Conservation (phyloP, 2,329 filamentous ascomycete species). For the Ceratocystis albifundus region DNA sequence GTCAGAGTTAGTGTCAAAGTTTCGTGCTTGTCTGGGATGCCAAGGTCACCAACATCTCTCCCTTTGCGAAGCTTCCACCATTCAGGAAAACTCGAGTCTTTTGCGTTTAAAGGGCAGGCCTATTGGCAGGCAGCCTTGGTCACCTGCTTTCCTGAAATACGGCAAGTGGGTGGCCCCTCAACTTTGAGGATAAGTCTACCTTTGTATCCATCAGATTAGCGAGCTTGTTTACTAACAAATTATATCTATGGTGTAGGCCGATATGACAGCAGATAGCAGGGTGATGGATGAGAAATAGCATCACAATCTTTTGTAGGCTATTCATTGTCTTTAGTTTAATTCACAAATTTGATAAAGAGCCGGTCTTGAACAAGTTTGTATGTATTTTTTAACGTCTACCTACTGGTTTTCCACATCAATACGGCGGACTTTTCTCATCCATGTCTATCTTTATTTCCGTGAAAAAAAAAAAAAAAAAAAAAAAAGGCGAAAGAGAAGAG, state of each 20-base stretch:
- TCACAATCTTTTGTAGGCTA: too few relatives aligned
- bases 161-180: conserved; percentile 13
- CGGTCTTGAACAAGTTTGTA: too few relatives aligned
- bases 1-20: conserved; percentile 80
- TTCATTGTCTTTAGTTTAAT: too few relatives aligned
- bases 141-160: conserved; percentile 6
- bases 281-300: neutral
- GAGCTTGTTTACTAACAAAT: neutral
- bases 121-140: neutral
- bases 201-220: neutral
- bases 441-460: too few relatives aligned
- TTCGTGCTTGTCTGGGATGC: conserved; percentile 66
- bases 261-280: neutral
- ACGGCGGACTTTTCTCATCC: too few relatives aligned
- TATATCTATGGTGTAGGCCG: neutral
- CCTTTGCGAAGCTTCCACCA: neutral
- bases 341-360: too few relatives aligned
- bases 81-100: neutral
- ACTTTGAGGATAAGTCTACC: conserved; percentile 14
- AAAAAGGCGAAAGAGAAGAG: too few relatives aligned
- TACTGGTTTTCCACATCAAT: too few relatives aligned
- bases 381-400: too few relatives aligned
- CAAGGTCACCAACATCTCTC: conserved; percentile 3
- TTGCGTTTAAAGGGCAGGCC: conserved; percentile 1
- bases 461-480: too few relatives aligned